Base-by-base conservation (phyloP, 2,329 filamentous ascomycete species). In the Colletotrichum lentis region DNA sequence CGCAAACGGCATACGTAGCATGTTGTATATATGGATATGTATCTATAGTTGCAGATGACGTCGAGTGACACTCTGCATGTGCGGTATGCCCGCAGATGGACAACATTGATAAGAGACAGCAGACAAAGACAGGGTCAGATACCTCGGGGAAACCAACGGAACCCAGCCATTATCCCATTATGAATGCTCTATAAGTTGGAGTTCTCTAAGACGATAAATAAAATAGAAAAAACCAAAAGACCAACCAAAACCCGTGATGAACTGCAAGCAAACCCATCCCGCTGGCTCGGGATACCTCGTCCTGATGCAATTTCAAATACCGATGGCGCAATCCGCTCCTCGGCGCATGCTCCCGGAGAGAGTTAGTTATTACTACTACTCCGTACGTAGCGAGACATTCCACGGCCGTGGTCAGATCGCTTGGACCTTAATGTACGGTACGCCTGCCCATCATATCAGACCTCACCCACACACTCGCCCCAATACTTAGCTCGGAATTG, bases 231-330 rank as follows among this genome's bases (percentile, higher is more conserved):
- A 8, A 27, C 6, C 8, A 8, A 1, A 10, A n/a, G n/a, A n/a
- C n/a, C n/a, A n/a, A n/a, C n/a, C n/a, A n/a, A n/a, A n/a, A n/a
- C n/a, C n/a, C 7, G 7, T 8, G 7, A 8, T 31, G n/a, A 10
- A 31, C 27, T 8, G 8, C 8, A 14, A 37, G 8, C 8, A 14
- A 37, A 3, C 27, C 27, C 27, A 11, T 27, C 20, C 62, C 47
- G 10, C 37, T 20, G 7, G 27, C 6, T 37, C 31, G 37, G 56
- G 56, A 44, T 47, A 27, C 37, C 46, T 35, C 35, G 22, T 12
- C 41, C 44, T 66, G 63, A 56, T 66, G 63, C 63, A 66, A 66
- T 66, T 56, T 46, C 18, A 56, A 49, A 58, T 43, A 39, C 64
- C 64, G 61, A 67, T 58, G 60, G 64, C 64, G 64, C 60, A 64